Evolutionary conservation across 2,329 filamentous ascomycete species (phyloP).

Genomic region (Exophiala spinifera): DNA sequence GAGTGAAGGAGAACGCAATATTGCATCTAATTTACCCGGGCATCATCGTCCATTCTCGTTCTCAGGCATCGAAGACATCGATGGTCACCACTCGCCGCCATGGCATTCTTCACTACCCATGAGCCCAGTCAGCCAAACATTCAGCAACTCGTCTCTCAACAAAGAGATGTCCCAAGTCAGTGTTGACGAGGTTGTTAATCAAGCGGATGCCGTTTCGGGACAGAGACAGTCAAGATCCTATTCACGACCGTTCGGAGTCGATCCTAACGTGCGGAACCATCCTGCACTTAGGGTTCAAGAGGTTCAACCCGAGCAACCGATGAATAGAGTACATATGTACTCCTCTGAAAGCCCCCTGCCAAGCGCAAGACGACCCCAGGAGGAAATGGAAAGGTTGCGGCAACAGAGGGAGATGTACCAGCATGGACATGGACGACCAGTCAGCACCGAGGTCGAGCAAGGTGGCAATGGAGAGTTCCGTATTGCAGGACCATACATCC

Average conservation of each 20-base stretch:
- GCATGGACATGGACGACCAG: background rate
- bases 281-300: slow-evolving; percentile 9
- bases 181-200: slow-evolving; percentile 19
- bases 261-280: slow-evolving; percentile 17
- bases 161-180: slow-evolving; percentile 23
- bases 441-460: background rate
- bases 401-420: slow-evolving; percentile 12
- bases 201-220: slow-evolving; percentile 5
- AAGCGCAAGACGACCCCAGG: slow-evolving; percentile 22
- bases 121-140: slow-evolving; percentile 20
- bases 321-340: slow-evolving; percentile 18
- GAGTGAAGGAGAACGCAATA: background rate
- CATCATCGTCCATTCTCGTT: slow-evolving; percentile 21
- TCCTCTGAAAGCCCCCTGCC: slow-evolving; percentile 23
- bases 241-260: slow-evolving; percentile 19
- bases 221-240: slow-evolving; percentile 18
- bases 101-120: slow-evolving; percentile 10
- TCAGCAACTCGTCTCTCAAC: slow-evolving; percentile 13
- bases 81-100: slow-evolving; percentile 10
- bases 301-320: slow-evolving; percentile 8
- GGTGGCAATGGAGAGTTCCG: slow-evolving; percentile 21
- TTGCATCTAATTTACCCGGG: background rate
- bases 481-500: slow-evolving; percentile 30
- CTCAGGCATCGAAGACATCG: slow-evolving; percentile 13
- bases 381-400: slow-evolving; percentile 14